Conservation (phyloP, 2,329 filamentous ascomycete genomes). For the Diaporthe sp. region DNA sequence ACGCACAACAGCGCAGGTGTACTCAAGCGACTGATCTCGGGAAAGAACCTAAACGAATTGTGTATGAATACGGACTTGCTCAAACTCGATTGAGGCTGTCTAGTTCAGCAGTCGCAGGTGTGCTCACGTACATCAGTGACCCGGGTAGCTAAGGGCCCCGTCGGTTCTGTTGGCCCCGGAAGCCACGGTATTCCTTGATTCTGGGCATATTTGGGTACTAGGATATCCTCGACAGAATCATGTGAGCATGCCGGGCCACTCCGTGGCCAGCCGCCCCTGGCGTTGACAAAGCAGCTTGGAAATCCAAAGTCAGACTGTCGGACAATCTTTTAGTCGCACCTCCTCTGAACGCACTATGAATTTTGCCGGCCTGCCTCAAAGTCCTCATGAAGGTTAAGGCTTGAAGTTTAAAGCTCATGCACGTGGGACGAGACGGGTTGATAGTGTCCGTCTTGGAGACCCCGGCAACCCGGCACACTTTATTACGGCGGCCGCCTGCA, state of each 20-base stretch:
- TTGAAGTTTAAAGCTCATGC: neutral
- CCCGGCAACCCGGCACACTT: neutral
- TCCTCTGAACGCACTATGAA: neutral
- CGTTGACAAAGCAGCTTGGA: neutral
- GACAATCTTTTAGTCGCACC: neutral
- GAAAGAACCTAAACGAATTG: neutral
- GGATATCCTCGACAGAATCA: neutral
- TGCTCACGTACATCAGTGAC: neutral
- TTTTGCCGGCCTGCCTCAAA: no score
- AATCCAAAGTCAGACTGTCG: neutral
- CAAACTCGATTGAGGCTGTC: neutral
- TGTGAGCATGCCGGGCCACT: no score
- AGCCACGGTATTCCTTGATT: neutral
- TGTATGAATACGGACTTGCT: neutral
- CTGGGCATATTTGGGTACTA: neutral
- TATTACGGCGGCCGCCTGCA: neutral
- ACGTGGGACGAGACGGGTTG: neutral
- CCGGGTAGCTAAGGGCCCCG: neutral
- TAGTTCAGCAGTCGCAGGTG: neutral
- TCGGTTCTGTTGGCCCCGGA: no score
- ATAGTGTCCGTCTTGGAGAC: neutral
- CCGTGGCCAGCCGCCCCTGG: no score
- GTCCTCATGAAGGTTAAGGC: neutral
- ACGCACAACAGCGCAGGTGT: neutral
- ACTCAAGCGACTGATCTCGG: fast-evolving